Percentiles rank a stretch among this genome's conserved stretches.
phyloP scores from a whole-genome alignment of 1,139 yeast species.

The Candida gigantensis region DNA sequence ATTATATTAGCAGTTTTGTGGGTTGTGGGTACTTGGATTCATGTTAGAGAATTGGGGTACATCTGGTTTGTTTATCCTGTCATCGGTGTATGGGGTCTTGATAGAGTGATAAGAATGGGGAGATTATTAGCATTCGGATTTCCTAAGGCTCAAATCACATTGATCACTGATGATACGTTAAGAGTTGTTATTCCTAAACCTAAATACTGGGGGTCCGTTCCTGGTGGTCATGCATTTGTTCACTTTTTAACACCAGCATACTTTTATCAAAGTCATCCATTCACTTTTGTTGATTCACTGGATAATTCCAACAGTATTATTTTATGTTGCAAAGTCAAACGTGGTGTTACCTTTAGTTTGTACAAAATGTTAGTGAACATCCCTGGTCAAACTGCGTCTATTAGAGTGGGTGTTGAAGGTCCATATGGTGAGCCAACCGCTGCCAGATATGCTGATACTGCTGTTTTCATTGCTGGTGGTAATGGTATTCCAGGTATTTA shows the following conservation, averaged over 20 bases:
- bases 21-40: slow-evolving; percentile 45
- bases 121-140: slow-evolving; percentile 40
- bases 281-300: slow-evolving; percentile 32
- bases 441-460: slow-evolving; percentile 31
- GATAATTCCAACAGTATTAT: slow-evolving; percentile 25
- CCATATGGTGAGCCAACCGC: slow-evolving; percentile 40
- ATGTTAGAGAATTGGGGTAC: slow-evolving; percentile 42
- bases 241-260: slow-evolving; percentile 39
- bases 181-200: slow-evolving; percentile 45
- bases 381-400: slow-evolving; percentile 27
- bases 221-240: slow-evolving; percentile 56
- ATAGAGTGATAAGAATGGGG: slow-evolving; percentile 37
- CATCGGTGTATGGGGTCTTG: slow-evolving; percentile 46
- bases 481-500: slow-evolving; percentile 47
- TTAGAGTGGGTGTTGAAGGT: slow-evolving; percentile 42
- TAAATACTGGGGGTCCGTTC: slow-evolving; percentile 39
- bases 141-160: slow-evolving; percentile 35
- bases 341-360: slow-evolving; percentile 40
- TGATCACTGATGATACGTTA: slow-evolving; percentile 41
- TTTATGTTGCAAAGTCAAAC: slow-evolving; percentile 35
- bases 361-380: slow-evolving; percentile 28
- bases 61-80: slow-evolving; percentile 40
- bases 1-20: slow-evolving; percentile 43
- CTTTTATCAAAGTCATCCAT: slow-evolving; percentile 49
- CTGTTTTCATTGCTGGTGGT: slow-evolving; percentile 45